Conservation (phyloP, 805 yeast species). For the Wickerhamomyces queroliae region DNA sequence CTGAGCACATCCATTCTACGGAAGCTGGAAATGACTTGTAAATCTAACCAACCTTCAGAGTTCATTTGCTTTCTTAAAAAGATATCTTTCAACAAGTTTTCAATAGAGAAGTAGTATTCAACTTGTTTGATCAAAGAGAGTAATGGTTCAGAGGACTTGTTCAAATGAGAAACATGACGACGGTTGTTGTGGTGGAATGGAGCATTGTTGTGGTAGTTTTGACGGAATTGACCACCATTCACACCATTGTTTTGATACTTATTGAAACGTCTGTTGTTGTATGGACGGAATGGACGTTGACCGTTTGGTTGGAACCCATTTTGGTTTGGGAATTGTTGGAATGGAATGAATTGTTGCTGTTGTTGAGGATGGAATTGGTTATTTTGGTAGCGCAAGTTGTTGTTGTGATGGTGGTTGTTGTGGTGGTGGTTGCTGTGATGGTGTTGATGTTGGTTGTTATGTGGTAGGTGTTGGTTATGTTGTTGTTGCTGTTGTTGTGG, state of each 20-base stretch:
- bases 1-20: constrained; percentile 68
- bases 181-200: constrained; percentile 1
- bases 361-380: constrained; percentile 12
- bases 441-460: constrained; percentile 12
- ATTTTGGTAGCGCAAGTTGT: no score
- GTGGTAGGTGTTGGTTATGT: constrained; percentile 8
- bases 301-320: constrained; percentile 6
- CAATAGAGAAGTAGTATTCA: constrained; percentile 86
- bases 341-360: constrained; percentile 18
- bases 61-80: constrained; percentile 81
- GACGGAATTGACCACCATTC: no score
- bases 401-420: constrained; percentile 4
- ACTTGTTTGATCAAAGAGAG: constrained; percentile 44
- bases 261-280: constrained; percentile 9
- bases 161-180: constrained; percentile 1
- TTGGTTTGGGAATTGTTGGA: constrained; percentile 14
- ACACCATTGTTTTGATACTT: constrained; percentile 6
- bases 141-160: constrained; percentile 15
- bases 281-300: constrained; percentile 18
- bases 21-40: constrained; percentile 59
- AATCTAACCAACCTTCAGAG: constrained; percentile 64
- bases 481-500: constrained; percentile 7
- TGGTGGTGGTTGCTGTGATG: constrained; percentile 6
- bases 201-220: constrained; percentile 1
- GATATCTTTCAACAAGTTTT: constrained; percentile 80